phyloP scores from a whole-genome alignment of 139 green algal species.

The Chlorella sp. region DNA sequence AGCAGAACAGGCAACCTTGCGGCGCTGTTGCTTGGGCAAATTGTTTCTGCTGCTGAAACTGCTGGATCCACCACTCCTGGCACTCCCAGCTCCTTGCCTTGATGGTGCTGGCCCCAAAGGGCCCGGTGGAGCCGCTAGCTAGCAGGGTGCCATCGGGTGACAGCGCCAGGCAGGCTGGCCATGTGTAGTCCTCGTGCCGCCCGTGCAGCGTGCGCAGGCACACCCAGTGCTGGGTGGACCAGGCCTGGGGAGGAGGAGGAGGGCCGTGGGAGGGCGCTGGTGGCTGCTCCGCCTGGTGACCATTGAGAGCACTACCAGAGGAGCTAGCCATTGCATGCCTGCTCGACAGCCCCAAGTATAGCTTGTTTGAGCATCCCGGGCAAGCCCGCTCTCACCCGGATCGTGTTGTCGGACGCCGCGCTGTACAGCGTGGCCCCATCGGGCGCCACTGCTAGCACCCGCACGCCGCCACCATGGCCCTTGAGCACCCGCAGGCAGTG shows the following conservation, averaged over 20 bases:
- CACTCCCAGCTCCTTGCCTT: constrained; percentile 22
- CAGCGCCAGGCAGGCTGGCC: constrained; percentile 41
- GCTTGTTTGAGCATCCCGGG: not conserved
- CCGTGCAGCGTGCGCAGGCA: constrained; percentile 52
- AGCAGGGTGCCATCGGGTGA: constrained; percentile 24
- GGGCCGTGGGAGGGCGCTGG: not conserved
- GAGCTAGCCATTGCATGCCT: not conserved
- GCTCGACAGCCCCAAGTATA: not conserved
- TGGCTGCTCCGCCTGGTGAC: too few species aligned
- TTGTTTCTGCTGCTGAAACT: too few species aligned
- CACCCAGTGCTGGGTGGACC: constrained; percentile 43
- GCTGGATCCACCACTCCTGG: too few species aligned
- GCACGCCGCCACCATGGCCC: constrained; percentile 49
- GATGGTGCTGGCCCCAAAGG: constrained; percentile 48
- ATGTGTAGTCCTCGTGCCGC: constrained; percentile 47
- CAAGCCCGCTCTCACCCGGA: constrained; percentile 20
- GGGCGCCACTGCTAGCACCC: constrained; percentile 24
- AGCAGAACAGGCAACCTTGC: too few species aligned
- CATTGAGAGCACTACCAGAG: too few species aligned
- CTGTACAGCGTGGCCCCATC: constrained; percentile 37
- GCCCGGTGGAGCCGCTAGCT: constrained; percentile 34
- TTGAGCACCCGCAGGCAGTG: constrained; percentile 39
- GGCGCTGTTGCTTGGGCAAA: too few species aligned
- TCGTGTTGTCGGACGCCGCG: constrained; percentile 45
- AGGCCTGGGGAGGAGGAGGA: constrained; percentile 8